Evolutionary conservation across 2,329 filamentous ascomycete species (phyloP), one percentile per base, ranked within the genome.

Genomic region (Sporothrix variecibatus): DNA sequence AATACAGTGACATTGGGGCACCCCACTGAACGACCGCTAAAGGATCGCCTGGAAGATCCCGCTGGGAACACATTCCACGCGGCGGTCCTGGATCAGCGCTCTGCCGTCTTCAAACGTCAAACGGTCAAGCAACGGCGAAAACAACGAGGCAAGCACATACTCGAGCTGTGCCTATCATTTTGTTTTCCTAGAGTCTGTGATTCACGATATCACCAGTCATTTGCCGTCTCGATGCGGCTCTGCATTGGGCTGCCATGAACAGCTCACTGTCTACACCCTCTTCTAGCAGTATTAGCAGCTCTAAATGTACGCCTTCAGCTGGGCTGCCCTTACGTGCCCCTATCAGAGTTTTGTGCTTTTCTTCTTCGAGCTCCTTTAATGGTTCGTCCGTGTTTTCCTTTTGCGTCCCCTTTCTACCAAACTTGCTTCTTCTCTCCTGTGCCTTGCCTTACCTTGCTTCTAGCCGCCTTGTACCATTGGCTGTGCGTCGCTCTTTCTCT

Each of bases 11-110:
- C 4, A 34, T 4, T 62, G 23, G 28, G 46, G n/a, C 56, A 40
- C 3, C 17, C 38, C 38, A 11, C 62, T 46, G 15, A 46, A 64
- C 0, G 40, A 38, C 23, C 67, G 46, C 67, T 69, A 51, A 40
- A 51, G 43, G 43, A 68, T 68, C 65, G 67, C 67, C 43, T 53
- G 9, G 28, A 53, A 38, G 43, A 53, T 38, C 46, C 67, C 46
- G 43, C 67, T 56, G 43, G 46, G 7, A 38, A 53, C 67, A 53
- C 43, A 53, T 68, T 68, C 65, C 65, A 68, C 65, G 28, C 43
- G 26, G 65, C 65, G 65, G 65, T 68, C 28, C 43, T 68, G 65
- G 65, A 68, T 68, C 65, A 9, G 28, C 65, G 28, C 43, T 51
- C 20, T 51, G 43, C 65, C 43, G 26, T 51, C 43, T 51, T 68